A percentile compares a stretch with the other conserved stretches of the same genome.
These are phyloP conservation scores for Hyphodiscus hymeniophilus DNA, from an alignment of 495 filamentous ascomycete genomes.

Conservation along the genomic window DNA sequence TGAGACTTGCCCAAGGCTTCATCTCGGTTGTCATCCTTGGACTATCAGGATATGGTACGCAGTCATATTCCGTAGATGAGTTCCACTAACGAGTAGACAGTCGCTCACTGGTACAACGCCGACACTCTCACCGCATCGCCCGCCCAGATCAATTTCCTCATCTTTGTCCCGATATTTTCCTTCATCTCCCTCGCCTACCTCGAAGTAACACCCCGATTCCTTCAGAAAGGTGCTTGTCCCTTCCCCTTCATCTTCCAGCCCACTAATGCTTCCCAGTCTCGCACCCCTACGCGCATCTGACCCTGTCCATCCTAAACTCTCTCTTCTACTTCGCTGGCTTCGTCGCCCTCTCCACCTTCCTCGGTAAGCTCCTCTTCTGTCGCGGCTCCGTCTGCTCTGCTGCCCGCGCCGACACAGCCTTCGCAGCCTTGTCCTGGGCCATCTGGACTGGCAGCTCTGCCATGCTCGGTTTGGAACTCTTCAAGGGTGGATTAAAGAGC, in stretches of 20 bases:
- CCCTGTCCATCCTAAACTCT: slow-evolving; percentile 56
- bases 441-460: slow-evolving; percentile 34
- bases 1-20: slow-evolving; percentile 41
- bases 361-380: slow-evolving; percentile 47
- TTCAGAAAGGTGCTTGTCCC: slow-evolving; percentile 30
- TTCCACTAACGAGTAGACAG: slow-evolving; percentile 21
- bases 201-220: slow-evolving; percentile 50
- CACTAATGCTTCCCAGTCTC: slow-evolving; percentile 24
- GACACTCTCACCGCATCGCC: slow-evolving; percentile 39
- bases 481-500: neutral
- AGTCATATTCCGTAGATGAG: neutral
- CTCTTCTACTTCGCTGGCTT: slow-evolving; percentile 81
- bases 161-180: slow-evolving; percentile 61
- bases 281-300: slow-evolving; percentile 52
- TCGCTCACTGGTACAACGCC: slow-evolving; percentile 43
- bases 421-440: slow-evolving; percentile 34
- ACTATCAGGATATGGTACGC: slow-evolving; percentile 63
- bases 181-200: slow-evolving; percentile 58
- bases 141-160: slow-evolving; percentile 59
- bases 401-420: slow-evolving; percentile 38
- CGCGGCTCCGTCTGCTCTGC: slow-evolving; percentile 39
- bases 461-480: slow-evolving; percentile 17
- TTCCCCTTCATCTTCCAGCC: neutral
- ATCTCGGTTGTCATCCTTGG: slow-evolving; percentile 60
- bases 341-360: slow-evolving; percentile 58